Conservation (phyloP, 176 grass and related monocot species). For the Oryza punctata region DNA sequence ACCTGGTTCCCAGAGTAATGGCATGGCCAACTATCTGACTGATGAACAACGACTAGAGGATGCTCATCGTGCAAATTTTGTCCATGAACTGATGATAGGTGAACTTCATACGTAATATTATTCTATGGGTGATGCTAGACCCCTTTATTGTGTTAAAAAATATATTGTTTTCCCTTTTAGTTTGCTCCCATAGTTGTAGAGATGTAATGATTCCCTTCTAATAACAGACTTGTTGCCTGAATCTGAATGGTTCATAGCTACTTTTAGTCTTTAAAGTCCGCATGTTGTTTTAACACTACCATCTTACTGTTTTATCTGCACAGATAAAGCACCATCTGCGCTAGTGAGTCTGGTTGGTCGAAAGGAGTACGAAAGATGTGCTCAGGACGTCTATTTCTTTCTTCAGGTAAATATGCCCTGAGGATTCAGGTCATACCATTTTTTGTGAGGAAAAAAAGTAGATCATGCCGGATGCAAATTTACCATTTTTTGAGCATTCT, state of each 20-base stretch:
- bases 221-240: background rate
- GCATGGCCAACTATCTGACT: constrained; percentile 49
- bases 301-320: background rate
- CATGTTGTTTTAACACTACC: background rate
- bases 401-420: constrained; percentile 71
- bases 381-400: constrained; percentile 94
- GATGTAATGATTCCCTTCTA: constrained; percentile 16
- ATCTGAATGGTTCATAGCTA: constrained; percentile 8
- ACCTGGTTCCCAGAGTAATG: constrained; percentile 54
- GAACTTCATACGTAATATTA: constrained; percentile 16
- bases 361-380: constrained; percentile 95
- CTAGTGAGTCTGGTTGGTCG: constrained; percentile 89
- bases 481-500: background rate
- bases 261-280: background rate
- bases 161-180: background rate
- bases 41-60: constrained; percentile 79
- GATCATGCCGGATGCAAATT: background rate
- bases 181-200: constrained; percentile 7
- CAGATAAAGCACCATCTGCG: constrained; percentile 85
- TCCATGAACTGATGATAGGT: constrained; percentile 94
- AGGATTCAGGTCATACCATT: background rate
- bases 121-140: constrained; percentile 16
- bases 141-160: constrained; percentile 3
- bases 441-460: background rate
- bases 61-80: constrained; percentile 79